These are phyloP conservation scores for Gaultheria prostrata DNA, from an alignment of 148 eudicot genomes.

Conservation along the genomic window DNA sequence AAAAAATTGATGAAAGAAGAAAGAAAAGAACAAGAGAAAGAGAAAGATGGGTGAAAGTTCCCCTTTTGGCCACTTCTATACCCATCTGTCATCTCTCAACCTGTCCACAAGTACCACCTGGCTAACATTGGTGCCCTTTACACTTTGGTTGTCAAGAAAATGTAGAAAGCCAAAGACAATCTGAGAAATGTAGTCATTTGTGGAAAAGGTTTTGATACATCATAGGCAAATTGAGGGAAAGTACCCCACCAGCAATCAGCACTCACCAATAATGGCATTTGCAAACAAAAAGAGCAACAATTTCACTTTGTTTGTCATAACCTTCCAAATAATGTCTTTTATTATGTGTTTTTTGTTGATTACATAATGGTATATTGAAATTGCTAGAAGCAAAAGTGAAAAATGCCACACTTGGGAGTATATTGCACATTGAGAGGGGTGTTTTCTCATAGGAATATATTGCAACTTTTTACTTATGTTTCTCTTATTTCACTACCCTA, in stretches of 20 bases:
- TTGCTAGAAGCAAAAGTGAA: background rate
- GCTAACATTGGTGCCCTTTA: background rate
- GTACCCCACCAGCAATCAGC: background rate
- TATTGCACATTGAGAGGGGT: no score
- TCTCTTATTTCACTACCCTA: no score
- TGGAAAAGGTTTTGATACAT: background rate
- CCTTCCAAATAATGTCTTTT: background rate
- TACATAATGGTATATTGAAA: background rate
- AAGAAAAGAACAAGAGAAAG: background rate
- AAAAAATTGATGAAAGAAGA: background rate
- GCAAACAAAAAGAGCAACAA: background rate
- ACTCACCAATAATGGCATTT: background rate
- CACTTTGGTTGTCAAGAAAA: background rate
- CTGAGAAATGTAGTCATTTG: background rate
- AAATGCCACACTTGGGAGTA: background rate
- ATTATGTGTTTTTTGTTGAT: background rate
- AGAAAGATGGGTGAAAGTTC: background rate
- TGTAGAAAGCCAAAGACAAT: background rate
- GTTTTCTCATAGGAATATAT: no score
- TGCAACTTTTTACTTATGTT: no score
- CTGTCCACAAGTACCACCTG: slow-evolving; percentile 6
- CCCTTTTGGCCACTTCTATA: background rate
- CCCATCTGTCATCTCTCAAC: background rate
- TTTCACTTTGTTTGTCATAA: background rate
- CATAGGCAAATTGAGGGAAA: background rate